phyloP scores from a whole-genome alignment of 257 asterid species.

The Nicotiana paniculata region DNA sequence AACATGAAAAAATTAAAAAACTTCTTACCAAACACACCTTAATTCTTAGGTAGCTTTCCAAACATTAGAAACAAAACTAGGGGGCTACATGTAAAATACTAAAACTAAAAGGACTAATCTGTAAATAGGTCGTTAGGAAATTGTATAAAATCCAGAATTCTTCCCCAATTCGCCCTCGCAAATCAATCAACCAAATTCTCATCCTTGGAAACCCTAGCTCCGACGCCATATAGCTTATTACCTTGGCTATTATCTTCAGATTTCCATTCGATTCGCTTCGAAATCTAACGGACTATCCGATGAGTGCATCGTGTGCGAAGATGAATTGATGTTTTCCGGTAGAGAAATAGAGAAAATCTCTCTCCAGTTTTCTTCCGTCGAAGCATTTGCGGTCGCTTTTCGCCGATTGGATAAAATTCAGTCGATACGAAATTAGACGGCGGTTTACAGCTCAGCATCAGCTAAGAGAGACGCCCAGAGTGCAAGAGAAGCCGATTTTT shows the following conservation, averaged over 20 bases:
- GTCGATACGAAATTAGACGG: background rate
- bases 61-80: too few species aligned
- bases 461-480: background rate
- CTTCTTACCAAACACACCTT: too few species aligned
- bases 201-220: constrained; percentile 5
- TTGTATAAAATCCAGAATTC: background rate
- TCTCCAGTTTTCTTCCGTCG: background rate
- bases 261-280: background rate
- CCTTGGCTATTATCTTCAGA: background rate
- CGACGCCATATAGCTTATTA: background rate
- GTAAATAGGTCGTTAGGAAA: background rate
- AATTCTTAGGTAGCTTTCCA: too few species aligned
- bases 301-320: background rate
- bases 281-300: background rate
- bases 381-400: background rate
- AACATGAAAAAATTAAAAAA: too few species aligned
- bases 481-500: background rate
- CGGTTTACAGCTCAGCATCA: background rate
- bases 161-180: background rate
- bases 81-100: background rate
- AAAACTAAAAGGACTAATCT: background rate
- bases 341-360: background rate
- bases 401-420: background rate
- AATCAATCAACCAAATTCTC: background rate
- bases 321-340: background rate